Base-by-base conservation (phyloP, 2,329 filamentous ascomycete genomes). In the Exophiala dermatitidis region DNA sequence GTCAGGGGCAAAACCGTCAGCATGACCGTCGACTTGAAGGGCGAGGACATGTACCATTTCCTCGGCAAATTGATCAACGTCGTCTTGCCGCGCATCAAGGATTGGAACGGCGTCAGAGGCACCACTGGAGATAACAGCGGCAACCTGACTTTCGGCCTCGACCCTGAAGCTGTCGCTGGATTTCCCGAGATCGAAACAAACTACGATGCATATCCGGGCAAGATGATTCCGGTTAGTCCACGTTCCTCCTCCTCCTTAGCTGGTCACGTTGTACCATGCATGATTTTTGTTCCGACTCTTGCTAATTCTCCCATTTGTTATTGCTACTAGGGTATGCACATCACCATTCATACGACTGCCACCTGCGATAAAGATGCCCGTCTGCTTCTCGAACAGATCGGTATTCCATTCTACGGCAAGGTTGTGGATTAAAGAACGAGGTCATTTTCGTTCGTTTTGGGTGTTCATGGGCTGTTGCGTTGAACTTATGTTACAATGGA, bases 151-250 rank as follows among this genome's bases (percentile, higher is more conserved):
- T 91, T 90, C 69, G 93, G 93, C 62, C 77, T 98, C 63, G 78
- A 78, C 9, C 77, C 84, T 3, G 84, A 88, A 54, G 82, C 86
- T 62, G 82, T 95, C 64, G 82, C 85, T 47, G 75, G 88, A 60
- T 98, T 97, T 73, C 93, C 93, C 0, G 93, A 98, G 74, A 81
- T 98, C 43, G 90, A 96, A 71, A 82, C 89, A 64, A 96, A 95
- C 74, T 95, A 93, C 67, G 88, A 95, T 72, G 77, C 79, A 4
- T 60, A 60, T 43, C 58, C 58, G 7, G 46, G 50, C 4, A 58
- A 58, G 37, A 45, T 60, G 47, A 59, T 60, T 30, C 58, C 58
- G 41, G 57, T 57, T 36, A 40, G 89, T 95, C 73, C 79, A 87
- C 79, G 50, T 5, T 36, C 41, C 19, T 19, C 19, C 19, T 19